Conservation (phyloP, 2,329 filamentous ascomycete genomes). For the Sporothrix dimorphospora region DNA sequence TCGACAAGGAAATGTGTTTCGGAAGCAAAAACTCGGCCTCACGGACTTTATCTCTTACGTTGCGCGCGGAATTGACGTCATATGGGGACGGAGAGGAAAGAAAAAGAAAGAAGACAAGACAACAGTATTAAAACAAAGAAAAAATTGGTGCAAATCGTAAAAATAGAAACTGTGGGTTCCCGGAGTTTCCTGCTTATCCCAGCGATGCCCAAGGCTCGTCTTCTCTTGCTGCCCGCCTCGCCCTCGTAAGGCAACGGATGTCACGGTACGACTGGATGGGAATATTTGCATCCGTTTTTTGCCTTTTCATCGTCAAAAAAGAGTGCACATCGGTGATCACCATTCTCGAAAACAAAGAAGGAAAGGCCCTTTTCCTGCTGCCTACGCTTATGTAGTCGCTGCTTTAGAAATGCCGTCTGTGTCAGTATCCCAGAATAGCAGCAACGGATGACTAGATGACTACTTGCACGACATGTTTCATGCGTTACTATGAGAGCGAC, state of each 20-base stretch:
- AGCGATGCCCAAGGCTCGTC: neutral
- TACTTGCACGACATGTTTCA: neutral
- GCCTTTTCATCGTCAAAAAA: neutral
- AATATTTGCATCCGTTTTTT: neutral
- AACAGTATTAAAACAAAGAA: neutral
- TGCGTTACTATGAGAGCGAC: neutral
- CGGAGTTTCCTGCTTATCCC: neutral
- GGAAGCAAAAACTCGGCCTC: neutral
- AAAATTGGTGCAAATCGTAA: neutral
- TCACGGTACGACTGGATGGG: neutral
- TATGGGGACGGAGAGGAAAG: neutral
- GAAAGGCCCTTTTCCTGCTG: neutral
- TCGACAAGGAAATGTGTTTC: neutral
- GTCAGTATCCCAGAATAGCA: neutral
- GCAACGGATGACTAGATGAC: neutral
- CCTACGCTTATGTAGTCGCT: neutral
- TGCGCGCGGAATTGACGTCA: neutral
- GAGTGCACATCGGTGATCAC: neutral
- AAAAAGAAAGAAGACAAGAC: neutral
- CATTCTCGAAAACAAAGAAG: too few species aligned
- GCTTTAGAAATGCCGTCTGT: neutral
- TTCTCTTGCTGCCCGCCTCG: neutral
- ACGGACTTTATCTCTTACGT: neutral
- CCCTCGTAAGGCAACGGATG: neutral
- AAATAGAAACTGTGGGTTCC: slow-evolving; percentile 14